These are phyloP conservation scores for Arachnomyces sp. DNA, from an alignment of 2,329 filamentous ascomycete genomes.

Conservation along the genomic window DNA sequence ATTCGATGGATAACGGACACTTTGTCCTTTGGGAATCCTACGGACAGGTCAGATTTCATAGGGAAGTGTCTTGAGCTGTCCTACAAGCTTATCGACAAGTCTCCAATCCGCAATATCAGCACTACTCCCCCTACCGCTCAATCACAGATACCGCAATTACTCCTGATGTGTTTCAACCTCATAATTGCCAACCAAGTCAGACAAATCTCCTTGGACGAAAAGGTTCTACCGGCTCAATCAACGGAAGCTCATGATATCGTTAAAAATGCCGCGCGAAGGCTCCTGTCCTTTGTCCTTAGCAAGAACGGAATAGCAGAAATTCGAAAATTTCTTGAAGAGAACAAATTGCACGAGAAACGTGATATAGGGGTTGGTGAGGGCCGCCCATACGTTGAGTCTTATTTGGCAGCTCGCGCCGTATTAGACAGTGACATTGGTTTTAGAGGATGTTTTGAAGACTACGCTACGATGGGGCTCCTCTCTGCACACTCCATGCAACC, in stretches of 20 bases:
- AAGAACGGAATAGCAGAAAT: constrained; percentile 29
- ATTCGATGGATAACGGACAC: constrained; percentile 42
- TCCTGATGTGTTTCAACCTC: constrained; percentile 17
- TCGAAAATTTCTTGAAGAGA: constrained; percentile 38
- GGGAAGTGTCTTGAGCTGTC: constrained; percentile 28
- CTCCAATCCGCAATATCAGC: constrained; percentile 4
- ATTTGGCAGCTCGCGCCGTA: constrained; percentile 41
- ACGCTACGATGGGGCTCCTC: constrained; percentile 30
- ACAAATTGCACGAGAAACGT: constrained; percentile 30
- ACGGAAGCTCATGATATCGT: constrained; percentile 24
- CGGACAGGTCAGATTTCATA: constrained; percentile 44
- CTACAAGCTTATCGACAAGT: constrained; percentile 30
- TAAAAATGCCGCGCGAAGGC: constrained; percentile 25
- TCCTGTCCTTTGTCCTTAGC: constrained; percentile 28
- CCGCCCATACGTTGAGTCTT: constrained; percentile 36
- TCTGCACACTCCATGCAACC: constrained; percentile 24
- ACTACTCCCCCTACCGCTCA: constrained; percentile 15
- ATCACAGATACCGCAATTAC: constrained; percentile 2
- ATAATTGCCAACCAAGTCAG: constrained; percentile 31
- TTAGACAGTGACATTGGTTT: constrained; percentile 25
- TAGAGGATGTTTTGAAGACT: constrained; percentile 35
- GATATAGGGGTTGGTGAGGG: constrained; percentile 43
- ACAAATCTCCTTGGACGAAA: constrained; percentile 29
- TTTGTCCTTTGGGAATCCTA: constrained; percentile 46
- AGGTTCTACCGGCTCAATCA: constrained; percentile 18